phyloP scores from a whole-genome alignment of 257 asterid genomes.

The Fraxinus excelsior region DNA sequence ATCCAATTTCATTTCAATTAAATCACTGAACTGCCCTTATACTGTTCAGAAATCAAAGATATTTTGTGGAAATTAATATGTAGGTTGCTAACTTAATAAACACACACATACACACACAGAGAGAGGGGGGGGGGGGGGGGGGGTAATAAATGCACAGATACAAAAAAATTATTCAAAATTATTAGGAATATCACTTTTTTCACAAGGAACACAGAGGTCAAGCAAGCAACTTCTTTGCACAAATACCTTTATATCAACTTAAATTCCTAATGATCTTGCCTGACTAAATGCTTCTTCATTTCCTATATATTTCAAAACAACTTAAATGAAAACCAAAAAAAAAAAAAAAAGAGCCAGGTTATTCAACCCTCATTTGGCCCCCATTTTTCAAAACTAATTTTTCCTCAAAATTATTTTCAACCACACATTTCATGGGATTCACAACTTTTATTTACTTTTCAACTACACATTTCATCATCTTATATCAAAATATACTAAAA shows the following conservation, averaged over 20 bases:
- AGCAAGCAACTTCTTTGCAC: not conserved
- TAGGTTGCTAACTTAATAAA: not conserved
- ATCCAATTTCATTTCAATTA: not conserved
- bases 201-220: not conserved
- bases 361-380: too few relatives aligned
- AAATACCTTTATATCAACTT: not conserved
- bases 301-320: too few relatives aligned
- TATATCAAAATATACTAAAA: too few relatives aligned
- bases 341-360: not conserved
- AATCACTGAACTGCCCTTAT: not conserved
- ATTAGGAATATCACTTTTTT: too few relatives aligned
- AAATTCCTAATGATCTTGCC: too few relatives aligned
- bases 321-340: too few relatives aligned
- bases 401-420: too few relatives aligned
- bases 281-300: too few relatives aligned
- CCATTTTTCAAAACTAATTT: too few relatives aligned
- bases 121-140: not conserved
- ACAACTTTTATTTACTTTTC: too few relatives aligned
- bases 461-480: too few relatives aligned
- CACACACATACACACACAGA: not conserved
- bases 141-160: not conserved
- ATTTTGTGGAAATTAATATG: not conserved
- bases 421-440: too few relatives aligned
- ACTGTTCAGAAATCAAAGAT: not conserved
- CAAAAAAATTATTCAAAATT: not conserved